Evolutionary conservation across 495 filamentous ascomycete species (phyloP).

Genomic region (Lineolata rhizophorae): DNA sequence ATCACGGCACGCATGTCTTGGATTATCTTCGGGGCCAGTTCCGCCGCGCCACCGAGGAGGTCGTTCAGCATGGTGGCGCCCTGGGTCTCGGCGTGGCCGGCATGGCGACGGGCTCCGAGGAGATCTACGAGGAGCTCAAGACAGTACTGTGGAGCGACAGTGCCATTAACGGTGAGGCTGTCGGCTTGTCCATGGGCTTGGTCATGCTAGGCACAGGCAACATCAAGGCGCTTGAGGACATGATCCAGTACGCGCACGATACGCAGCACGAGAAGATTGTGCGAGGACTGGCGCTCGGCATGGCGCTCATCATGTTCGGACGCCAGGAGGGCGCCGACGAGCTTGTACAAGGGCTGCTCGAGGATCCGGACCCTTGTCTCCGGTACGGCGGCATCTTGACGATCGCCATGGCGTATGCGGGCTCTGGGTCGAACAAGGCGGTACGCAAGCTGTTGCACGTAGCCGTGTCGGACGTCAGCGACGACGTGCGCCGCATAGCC

Average conservation of each 20-base stretch:
- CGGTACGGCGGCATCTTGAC: conserved; percentile 98
- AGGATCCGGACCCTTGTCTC: conserved; percentile 81
- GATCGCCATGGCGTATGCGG: conserved; percentile 93
- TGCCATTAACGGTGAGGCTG: conserved; percentile 89
- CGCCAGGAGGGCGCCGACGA: conserved; percentile 88
- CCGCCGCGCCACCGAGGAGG: conserved; percentile 69
- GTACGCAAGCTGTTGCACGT: conserved; percentile 93
- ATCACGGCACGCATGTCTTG: conserved; percentile 83
- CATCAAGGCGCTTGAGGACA: conserved; percentile 70
- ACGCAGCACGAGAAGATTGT: conserved; percentile 99
- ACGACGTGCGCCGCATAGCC: conserved; percentile 90
- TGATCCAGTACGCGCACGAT: conserved; percentile 95
- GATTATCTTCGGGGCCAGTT: conserved; percentile 78
- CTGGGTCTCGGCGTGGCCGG: conserved; percentile 89
- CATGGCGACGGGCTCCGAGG: conserved; percentile 83
- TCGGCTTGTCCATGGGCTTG: conserved; percentile 84
- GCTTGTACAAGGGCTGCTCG: conserved; percentile 77
- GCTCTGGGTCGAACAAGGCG: conserved; percentile 94
- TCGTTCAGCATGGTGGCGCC: conserved; percentile 91
- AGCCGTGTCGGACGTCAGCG: conserved; percentile 94
- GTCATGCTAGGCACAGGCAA: conserved; percentile 96
- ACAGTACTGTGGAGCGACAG: conserved; percentile 76
- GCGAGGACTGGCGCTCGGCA: conserved; percentile 80
- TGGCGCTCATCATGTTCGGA: conserved; percentile 97
- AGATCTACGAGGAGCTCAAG: conserved; percentile 81